phyloP scores from a whole-genome alignment of 2,329 filamentous ascomycete genomes.

The Aureobasidium sp. region DNA sequence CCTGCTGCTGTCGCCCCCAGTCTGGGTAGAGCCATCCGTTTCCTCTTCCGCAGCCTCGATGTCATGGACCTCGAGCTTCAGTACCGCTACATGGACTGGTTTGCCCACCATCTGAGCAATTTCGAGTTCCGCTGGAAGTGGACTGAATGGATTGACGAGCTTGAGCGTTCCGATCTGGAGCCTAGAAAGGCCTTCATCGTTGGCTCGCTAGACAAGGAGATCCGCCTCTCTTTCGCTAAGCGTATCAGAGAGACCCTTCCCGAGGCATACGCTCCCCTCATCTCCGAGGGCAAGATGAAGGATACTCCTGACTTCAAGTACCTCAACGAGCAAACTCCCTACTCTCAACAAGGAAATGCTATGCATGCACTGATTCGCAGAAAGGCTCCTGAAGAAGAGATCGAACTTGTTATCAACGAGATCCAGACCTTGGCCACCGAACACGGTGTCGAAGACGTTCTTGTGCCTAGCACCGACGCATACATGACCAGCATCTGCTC shows the following conservation, averaged over 20 bases:
- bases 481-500: constrained; percentile 91
- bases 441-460: constrained; percentile 60
- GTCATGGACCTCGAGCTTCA: constrained; percentile 78
- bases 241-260: constrained; percentile 91
- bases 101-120: constrained; percentile 94
- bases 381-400: constrained; percentile 77
- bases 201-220: constrained; percentile 90
- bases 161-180: constrained; percentile 65
- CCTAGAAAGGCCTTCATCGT: constrained; percentile 90
- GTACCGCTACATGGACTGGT: constrained; percentile 93
- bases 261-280: constrained; percentile 69
- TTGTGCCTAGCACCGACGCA: constrained; percentile 82
- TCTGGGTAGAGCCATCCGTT: constrained; percentile 85
- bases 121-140: constrained; percentile 99
- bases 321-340: constrained; percentile 64
- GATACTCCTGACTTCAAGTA: constrained; percentile 97
- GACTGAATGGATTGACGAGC: constrained; percentile 91
- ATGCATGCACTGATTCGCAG: constrained; percentile 70
- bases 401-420: constrained; percentile 69
- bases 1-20: constrained; percentile 94
- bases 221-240: constrained; percentile 90
- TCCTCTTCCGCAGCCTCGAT: constrained; percentile 74
- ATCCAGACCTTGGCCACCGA: constrained; percentile 74
- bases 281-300: constrained; percentile 81
- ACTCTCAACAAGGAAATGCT: constrained; percentile 74